Conservation (phyloP, 139 green algal species). For the Picochlorum sp. region DNA sequence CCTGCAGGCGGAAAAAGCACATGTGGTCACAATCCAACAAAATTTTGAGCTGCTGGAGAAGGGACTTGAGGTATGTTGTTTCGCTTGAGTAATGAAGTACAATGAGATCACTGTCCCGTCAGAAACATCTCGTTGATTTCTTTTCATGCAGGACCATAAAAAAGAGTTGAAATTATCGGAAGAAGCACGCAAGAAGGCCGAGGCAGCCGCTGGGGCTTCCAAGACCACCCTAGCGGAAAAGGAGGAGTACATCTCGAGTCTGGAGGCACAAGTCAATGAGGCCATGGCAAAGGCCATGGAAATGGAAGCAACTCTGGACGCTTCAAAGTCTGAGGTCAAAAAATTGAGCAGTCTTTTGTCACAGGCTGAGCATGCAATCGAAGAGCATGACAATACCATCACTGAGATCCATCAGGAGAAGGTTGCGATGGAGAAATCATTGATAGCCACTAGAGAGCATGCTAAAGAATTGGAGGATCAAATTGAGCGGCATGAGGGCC, state of each 20-base stretch:
- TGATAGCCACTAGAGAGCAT: no score
- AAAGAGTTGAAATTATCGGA: conserved; percentile 23
- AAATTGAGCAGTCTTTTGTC: conserved; percentile 2
- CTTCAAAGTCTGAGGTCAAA: not conserved
- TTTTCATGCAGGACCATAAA: conserved; percentile 30
- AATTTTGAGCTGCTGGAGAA: no score
- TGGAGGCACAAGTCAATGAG: conserved; percentile 22
- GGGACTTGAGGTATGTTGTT: no score
- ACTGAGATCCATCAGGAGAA: no score
- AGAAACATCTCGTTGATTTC: conserved; percentile 3
- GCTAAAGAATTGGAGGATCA: no score
- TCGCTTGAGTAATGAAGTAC: no score
- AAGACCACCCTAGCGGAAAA: conserved; percentile 27
- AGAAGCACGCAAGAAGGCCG: conserved; percentile 33
- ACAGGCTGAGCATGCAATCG: not conserved
- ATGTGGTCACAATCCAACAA: no score
- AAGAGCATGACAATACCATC: not conserved
- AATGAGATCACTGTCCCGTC: not conserved
- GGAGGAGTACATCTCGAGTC: not conserved
- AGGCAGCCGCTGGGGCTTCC: conserved; percentile 25
- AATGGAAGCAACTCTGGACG: not conserved
- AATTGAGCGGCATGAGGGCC: no score
- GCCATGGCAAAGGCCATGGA: not conserved
- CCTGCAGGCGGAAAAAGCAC: not conserved
- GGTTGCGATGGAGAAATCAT: no score